Evolutionary conservation across 2,329 filamentous ascomycete genomes (phyloP).

Genomic region (Ascosphaera apis): DNA sequence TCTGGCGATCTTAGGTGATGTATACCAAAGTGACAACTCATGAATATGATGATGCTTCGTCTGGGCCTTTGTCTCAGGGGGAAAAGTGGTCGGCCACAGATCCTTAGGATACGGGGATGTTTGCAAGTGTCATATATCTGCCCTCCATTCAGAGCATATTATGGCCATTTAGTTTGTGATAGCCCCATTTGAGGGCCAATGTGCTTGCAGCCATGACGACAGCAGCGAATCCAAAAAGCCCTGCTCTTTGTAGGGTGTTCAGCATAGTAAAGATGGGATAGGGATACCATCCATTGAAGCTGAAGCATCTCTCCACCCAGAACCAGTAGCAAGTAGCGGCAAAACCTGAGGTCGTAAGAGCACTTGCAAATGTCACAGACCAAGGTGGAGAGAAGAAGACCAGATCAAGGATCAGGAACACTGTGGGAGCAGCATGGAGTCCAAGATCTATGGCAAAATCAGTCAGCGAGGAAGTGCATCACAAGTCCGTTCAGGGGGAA

Average conservation of each 20-base stretch:
- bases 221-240: conserved; percentile 48
- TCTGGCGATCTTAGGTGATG: no score
- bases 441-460: conserved; percentile 15
- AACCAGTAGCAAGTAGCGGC: conserved; percentile 38
- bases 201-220: conserved; percentile 50
- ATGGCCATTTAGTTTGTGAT: conserved; percentile 29
- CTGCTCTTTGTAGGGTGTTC: conserved; percentile 38
- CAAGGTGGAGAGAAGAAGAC: conserved; percentile 37
- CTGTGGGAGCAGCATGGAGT: conserved; percentile 29
- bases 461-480: neutral
- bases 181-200: conserved; percentile 42
- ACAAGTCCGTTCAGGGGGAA: neutral
- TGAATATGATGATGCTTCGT: no score
- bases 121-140: no score
- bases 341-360: conserved; percentile 26
- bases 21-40: no score
- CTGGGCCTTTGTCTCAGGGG: no score
- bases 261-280: conserved; percentile 64
- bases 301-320: conserved; percentile 39
- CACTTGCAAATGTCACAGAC: conserved; percentile 22
- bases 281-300: conserved; percentile 40
- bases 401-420: conserved; percentile 31
- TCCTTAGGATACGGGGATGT: no score
- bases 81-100: no score
- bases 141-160: no score